A percentile compares a stretch with the other conserved stretches of the same genome.
phyloP scores from a whole-genome alignment of 2,329 filamentous ascomycete species.

The Reticulascus tulasneorum region DNA sequence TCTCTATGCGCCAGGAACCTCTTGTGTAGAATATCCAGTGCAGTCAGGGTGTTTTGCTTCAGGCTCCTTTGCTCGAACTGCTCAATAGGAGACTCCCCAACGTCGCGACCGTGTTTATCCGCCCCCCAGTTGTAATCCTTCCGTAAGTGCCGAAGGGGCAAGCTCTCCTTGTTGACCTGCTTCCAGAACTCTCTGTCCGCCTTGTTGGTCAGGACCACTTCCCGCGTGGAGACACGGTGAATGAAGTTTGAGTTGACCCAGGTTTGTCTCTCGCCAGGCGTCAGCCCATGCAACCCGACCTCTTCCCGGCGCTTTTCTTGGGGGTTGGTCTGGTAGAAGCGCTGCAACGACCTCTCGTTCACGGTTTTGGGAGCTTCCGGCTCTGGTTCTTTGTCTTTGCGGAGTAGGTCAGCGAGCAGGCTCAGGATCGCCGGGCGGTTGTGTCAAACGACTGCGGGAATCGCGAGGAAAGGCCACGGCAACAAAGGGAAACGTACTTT shows the following conservation, averaged over 20 bases:
- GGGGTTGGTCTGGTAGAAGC: conserved; percentile 48
- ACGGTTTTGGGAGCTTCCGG: conserved; percentile 39
- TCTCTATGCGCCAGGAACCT: conserved; percentile 37
- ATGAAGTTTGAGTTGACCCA: conserved; percentile 46
- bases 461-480: conserved; percentile 10
- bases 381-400: conserved; percentile 23
- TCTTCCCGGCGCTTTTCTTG: conserved; percentile 40
- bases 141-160: conserved; percentile 43
- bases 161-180: conserved; percentile 46
- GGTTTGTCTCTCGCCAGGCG: conserved; percentile 43
- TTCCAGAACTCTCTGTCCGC: conserved; percentile 57
- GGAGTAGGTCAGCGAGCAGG: conserved; percentile 3
- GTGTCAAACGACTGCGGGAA: background rate
- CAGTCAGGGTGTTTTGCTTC: conserved; percentile 38
- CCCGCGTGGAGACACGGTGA: conserved; percentile 32
- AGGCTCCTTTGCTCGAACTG: conserved; percentile 40
- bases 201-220: conserved; percentile 37
- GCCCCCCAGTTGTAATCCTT: conserved; percentile 43
- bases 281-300: conserved; percentile 40
- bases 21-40: conserved; percentile 39
- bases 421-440: background rate
- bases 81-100: conserved; percentile 43
- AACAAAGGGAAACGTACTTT: conserved; percentile 12
- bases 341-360: conserved; percentile 42
- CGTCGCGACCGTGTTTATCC: conserved; percentile 45